These are phyloP conservation scores for Termitomyces sp. DNA, from an alignment of 768 basidiomycete species.

Conservation along the genomic window DNA sequence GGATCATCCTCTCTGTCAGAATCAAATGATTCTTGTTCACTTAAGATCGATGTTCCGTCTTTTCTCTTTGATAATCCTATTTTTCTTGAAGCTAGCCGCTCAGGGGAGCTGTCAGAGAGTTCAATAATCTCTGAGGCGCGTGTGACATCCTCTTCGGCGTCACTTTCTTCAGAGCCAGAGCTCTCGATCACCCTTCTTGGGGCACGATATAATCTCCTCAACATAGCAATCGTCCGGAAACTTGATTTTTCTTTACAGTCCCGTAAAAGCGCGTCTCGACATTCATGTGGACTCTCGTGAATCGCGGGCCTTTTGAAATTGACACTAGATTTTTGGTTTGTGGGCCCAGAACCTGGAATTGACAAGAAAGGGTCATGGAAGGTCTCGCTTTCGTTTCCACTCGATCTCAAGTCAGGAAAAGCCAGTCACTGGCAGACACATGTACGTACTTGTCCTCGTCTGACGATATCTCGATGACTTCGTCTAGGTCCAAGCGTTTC, in stretches of 20 bases:
- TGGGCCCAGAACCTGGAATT: neutral
- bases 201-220: slow-evolving; percentile 10
- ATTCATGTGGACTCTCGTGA: neutral
- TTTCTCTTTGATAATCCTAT: slow-evolving; percentile 5
- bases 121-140: slow-evolving; percentile 19
- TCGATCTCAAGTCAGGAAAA: neutral
- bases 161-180: slow-evolving; percentile 25
- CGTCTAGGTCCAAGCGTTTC: slow-evolving; percentile 4
- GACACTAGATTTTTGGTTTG: neutral
- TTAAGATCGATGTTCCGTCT: neutral
- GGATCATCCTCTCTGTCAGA: slow-evolving; percentile 25
- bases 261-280: neutral
- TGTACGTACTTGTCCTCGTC: slow-evolving; percentile 35
- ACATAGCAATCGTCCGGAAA: neutral
- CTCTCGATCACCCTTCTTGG: slow-evolving; percentile 28
- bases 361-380: neutral
- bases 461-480: slow-evolving; percentile 55
- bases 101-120: slow-evolving; percentile 21
- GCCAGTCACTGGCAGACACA: neutral
- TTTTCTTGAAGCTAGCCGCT: slow-evolving; percentile 4
- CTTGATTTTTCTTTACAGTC: neutral
- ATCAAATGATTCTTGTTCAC: slow-evolving; percentile 7
- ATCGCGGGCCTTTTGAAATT: neutral
- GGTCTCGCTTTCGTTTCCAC: neutral
- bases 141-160: slow-evolving; percentile 18